Evolutionary conservation across 1,284 basidiomycete genomes (phyloP).

Genomic region (Trichosporon ovoides): DNA sequence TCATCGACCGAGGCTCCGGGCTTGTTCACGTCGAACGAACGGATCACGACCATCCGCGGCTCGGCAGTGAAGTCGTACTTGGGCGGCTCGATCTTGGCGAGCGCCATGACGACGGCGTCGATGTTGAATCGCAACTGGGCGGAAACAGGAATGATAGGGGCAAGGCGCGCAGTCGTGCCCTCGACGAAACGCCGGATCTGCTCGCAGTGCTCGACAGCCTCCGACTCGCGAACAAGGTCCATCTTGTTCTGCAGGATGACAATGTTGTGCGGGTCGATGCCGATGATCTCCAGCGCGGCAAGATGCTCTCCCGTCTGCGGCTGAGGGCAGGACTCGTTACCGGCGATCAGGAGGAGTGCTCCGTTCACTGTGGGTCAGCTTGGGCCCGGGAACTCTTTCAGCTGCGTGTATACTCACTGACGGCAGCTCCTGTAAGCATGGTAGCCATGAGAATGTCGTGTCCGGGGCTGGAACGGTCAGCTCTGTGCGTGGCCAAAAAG

Average conservation of each 20-base stretch:
- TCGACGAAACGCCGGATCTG: slow-evolving; percentile 89
- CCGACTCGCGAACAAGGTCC: slow-evolving; percentile 85
- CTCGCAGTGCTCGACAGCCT: slow-evolving; percentile 87
- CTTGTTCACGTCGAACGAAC: slow-evolving; percentile 99
- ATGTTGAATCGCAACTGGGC: slow-evolving; percentile 99
- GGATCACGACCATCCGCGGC: slow-evolving; percentile 93
- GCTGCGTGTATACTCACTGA: slow-evolving; percentile 60
- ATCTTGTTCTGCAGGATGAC: slow-evolving; percentile 98
- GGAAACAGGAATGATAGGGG: slow-evolving; percentile 97
- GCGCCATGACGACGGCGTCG: slow-evolving; percentile 99
- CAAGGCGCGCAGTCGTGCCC: slow-evolving; percentile 91
- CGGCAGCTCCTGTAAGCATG: slow-evolving; percentile 98
- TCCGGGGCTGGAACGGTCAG: slow-evolving; percentile 58
- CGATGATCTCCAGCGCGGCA: slow-evolving; percentile 97
- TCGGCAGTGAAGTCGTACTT: slow-evolving; percentile 86
- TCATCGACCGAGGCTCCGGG: slow-evolving; percentile 96
- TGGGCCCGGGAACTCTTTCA: too few relatives aligned
- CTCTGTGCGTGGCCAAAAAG: neutral
- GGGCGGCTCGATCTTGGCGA: slow-evolving; percentile 92
- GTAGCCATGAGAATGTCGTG: slow-evolving; percentile 97
- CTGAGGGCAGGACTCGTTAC: slow-evolving; percentile 97
- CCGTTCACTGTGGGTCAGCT: slow-evolving; percentile 66
- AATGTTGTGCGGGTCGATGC: slow-evolving; percentile 82
- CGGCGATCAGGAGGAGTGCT: slow-evolving; percentile 87
- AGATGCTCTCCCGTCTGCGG: slow-evolving; percentile 98